phyloP scores from a whole-genome alignment of 2,329 filamentous ascomycete species.

The Didymellaceae sp. region DNA sequence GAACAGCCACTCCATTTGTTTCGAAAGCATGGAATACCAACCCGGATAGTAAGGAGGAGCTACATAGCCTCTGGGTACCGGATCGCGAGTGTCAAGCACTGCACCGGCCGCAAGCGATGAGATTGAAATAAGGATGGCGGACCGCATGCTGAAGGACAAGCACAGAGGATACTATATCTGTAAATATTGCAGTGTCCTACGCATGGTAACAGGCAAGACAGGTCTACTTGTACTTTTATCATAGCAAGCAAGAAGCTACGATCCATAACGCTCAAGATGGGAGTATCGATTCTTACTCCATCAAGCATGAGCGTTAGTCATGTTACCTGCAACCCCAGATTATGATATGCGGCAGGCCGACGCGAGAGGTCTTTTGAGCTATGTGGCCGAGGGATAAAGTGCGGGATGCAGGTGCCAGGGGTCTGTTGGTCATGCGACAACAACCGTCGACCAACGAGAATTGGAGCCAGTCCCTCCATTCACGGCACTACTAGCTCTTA shows the following conservation, averaged over 20 bases:
- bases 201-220: background rate
- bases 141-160: slow-evolving; percentile 27
- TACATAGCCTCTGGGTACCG: slow-evolving; percentile 45
- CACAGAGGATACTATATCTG: too few species aligned
- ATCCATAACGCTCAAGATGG: background rate
- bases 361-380: slow-evolving; percentile 5
- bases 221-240: background rate
- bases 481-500: background rate
- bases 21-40: too few species aligned
- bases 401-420: slow-evolving; percentile 7
- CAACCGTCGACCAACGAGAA: slow-evolving; percentile 2
- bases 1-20: background rate
- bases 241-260: background rate
- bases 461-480: background rate
- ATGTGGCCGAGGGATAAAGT: slow-evolving; percentile 9
- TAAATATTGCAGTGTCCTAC: too few species aligned
- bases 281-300: slow-evolving; percentile 1
- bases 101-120: slow-evolving; percentile 30
- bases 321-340: slow-evolving; percentile 5
- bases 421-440: slow-evolving; percentile 8
- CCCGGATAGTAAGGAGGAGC: slow-evolving; percentile 70
- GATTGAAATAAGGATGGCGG: slow-evolving; percentile 29
- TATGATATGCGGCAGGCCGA: slow-evolving; percentile 5
- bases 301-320: slow-evolving; percentile 1
- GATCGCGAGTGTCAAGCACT: slow-evolving; percentile 39